phyloP scores from a whole-genome alignment of 139 green algal species.

The Bryopsis sp. region DNA sequence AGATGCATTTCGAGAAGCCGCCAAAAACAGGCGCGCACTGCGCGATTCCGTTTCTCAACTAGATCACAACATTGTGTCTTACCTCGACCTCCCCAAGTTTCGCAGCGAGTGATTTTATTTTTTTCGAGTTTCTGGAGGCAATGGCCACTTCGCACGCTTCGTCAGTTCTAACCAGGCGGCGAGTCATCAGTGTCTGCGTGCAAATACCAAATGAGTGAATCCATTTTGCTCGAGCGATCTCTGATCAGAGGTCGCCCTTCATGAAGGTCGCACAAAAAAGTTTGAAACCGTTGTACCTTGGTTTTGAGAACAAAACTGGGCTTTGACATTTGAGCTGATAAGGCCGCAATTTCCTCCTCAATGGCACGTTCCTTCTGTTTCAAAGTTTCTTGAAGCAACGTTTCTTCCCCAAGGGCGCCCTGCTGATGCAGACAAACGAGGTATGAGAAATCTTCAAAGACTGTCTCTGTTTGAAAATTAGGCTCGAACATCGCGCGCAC shows the following conservation, averaged over 20 bases:
- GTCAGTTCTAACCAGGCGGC: not conserved
- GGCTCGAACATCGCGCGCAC: no score
- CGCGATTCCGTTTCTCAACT: no score
- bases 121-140: not conserved
- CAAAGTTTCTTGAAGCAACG: not conserved
- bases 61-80: no score
- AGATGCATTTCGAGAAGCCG: no score
- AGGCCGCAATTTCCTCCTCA: not conserved
- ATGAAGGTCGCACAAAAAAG: not conserved
- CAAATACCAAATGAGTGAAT: constrained; percentile 3
- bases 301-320: not conserved
- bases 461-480: no score
- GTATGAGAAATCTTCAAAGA: no score
- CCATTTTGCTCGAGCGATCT: no score
- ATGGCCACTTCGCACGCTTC: not conserved
- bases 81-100: no score
- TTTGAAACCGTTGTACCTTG: not conserved
- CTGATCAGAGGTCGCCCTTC: not conserved
- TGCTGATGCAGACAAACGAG: not conserved
- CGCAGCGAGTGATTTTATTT: not conserved
- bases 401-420: not conserved
- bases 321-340: not conserved
- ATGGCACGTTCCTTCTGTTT: not conserved
- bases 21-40: no score
- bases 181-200: not conserved